Evolutionary conservation across 2,329 filamentous ascomycete genomes (phyloP), one percentile per base, ranked within the genome.

Genomic region (Fusarium ambrosium): DNA sequence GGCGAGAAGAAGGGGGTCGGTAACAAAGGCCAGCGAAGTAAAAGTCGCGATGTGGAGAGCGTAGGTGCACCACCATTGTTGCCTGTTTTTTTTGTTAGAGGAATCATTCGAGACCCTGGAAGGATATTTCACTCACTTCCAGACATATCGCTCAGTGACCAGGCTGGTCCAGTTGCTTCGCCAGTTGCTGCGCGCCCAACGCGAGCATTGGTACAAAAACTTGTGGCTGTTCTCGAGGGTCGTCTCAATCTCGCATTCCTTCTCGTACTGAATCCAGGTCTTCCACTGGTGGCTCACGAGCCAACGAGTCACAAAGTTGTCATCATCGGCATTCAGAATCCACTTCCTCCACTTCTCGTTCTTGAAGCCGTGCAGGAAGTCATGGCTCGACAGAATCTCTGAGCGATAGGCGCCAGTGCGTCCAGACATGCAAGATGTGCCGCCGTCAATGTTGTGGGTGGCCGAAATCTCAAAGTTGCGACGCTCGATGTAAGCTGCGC

Each of bases 181-280:
- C 96, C 96, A 98, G 85, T 98, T 98, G 87, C 95, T 98, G 80
- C 96, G 92, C 51, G 97, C 95, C 96, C 96, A 98, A 58, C 96
- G 91, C 56, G 96, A 91, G 84, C 96, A 98, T 84, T 98, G 96
- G 81, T 94, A 96, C 73, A 98, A 87, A 81, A 97, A 98, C 80
- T 95, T 97, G 66, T 89, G 87, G 81, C 95, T 93, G 82, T 96
- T 94, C 83, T 98, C 96, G 45, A 98, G 88, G 4, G 95, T 98
- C 29, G 96, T 98, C 86, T 97, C 92, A 70, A 98, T 93, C 84
- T 97, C 94, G 79, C 94, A 97, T 81, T 97, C 94, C 58, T 89
- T 91, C 82, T 98, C 93, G 85, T 98, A 98, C 85, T 98, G 96
- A 83, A 98, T 94, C 88, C 94, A 96, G 24, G 95, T 98, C 85